Evolutionary conservation across 805 yeast species (phyloP).

Genomic region (Lachancea mirantina): DNA sequence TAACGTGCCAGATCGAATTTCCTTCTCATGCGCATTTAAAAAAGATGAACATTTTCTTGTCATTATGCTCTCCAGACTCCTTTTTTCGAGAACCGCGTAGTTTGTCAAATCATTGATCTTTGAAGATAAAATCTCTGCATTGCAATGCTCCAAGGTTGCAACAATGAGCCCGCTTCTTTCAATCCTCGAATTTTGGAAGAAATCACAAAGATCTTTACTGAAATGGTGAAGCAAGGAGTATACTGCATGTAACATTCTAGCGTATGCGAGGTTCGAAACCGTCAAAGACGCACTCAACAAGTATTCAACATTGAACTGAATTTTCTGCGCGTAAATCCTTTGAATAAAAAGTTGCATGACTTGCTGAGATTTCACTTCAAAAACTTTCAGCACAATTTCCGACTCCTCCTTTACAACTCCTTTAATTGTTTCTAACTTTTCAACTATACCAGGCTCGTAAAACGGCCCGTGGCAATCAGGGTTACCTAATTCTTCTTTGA

Average conservation of each 20-base stretch:
- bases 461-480: conserved; percentile 45
- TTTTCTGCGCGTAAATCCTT: conserved; percentile 67
- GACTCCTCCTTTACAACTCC: conserved; percentile 65
- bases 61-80: conserved; percentile 44
- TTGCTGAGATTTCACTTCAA: conserved; percentile 52
- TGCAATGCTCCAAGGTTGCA: conserved; percentile 59
- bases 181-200: conserved; percentile 42
- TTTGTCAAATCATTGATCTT: conserved; percentile 53
- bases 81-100: conserved; percentile 67
- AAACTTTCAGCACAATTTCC: conserved; percentile 63
- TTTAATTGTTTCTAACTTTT: conserved; percentile 48
- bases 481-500: conserved; percentile 56
- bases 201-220: conserved; percentile 58
- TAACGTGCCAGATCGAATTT: conserved; percentile 23
- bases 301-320: conserved; percentile 48
- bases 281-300: conserved; percentile 58
- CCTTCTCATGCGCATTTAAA: conserved; percentile 28
- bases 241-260: conserved; percentile 66
- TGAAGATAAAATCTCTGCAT: conserved; percentile 65
- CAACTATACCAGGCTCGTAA: conserved; percentile 46
- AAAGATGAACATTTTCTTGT: conserved; percentile 29
- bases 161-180: conserved; percentile 37
- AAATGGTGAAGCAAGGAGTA: conserved; percentile 52
- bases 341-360: conserved; percentile 68
- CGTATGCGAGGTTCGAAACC: conserved; percentile 60